Conservation (phyloP, 1,139 yeast genomes). For the Eremothecium cymbalariae region DNA sequence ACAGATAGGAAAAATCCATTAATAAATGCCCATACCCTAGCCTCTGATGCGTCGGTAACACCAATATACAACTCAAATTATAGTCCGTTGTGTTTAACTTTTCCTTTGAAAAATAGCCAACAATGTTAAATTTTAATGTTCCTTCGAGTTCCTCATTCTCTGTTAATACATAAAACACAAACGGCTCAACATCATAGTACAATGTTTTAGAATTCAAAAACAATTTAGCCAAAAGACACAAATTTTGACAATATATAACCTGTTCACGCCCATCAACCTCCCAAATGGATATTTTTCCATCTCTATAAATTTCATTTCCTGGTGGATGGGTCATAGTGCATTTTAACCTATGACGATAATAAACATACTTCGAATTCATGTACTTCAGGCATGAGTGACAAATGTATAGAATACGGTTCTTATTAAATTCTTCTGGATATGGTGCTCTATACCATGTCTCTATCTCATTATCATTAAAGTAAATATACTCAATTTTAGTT, state of each 20-base stretch:
- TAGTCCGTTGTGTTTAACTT: constrained; percentile 66
- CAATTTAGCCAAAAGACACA: constrained; percentile 81
- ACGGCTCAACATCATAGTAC: constrained; percentile 93
- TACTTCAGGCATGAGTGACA: constrained; percentile 85
- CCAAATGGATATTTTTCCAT: constrained; percentile 60
- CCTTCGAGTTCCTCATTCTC: constrained; percentile 47
- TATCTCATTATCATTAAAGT: constrained; percentile 63
- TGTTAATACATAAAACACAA: constrained; percentile 76
- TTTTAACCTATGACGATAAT: constrained; percentile 63
- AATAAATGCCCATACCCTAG: constrained; percentile 83
- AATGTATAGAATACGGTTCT: constrained; percentile 53
- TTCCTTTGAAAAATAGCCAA: constrained; percentile 91
- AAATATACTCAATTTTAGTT: constrained; percentile 42
- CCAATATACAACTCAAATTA: constrained; percentile 83
- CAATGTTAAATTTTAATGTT: constrained; percentile 58
- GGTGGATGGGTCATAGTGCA: constrained; percentile 74
- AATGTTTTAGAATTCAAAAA: constrained; percentile 86
- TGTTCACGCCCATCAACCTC: constrained; percentile 89
- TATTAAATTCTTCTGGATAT: constrained; percentile 79
- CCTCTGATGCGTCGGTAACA: constrained; percentile 80
- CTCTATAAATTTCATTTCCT: constrained; percentile 82
- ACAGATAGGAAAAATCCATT: constrained; percentile 80
- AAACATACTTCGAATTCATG: constrained; percentile 61
- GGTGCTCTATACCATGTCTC: constrained; percentile 93
- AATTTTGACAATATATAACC: constrained; percentile 74